Conservation (phyloP, 1,139 yeast species). For the Diutina siamensis region DNA sequence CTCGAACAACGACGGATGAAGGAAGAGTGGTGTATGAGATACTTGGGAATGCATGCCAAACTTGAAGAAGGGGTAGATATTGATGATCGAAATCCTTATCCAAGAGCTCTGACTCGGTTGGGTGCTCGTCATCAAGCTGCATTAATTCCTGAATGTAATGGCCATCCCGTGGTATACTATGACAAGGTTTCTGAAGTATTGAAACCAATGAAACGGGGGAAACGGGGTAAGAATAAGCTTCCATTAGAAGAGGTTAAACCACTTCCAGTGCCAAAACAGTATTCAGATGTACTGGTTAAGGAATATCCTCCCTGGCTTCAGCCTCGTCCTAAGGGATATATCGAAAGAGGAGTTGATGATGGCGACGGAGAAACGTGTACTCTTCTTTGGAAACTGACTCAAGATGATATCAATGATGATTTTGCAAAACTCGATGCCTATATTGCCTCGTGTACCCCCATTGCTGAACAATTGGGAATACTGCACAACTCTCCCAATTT, state of each 20-base stretch:
- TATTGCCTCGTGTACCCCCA: conserved; percentile 39
- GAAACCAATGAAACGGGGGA: conserved; percentile 7
- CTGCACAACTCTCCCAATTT: conserved; percentile 56
- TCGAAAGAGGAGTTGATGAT: conserved; percentile 76
- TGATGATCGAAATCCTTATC: conserved; percentile 68
- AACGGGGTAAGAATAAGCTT: conserved; percentile 12
- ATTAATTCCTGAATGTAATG: conserved; percentile 55
- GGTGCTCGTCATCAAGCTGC: conserved; percentile 70
- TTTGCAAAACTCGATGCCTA: conserved; percentile 39
- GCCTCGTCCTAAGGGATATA: conserved; percentile 66
- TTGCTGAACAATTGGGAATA: conserved; percentile 36
- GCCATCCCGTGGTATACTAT: conserved; percentile 58
- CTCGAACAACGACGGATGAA: conserved; percentile 35
- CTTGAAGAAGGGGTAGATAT: conserved; percentile 71
- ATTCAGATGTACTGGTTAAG: conserved; percentile 22
- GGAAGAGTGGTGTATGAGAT: conserved; percentile 76
- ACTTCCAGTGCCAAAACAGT: conserved; percentile 39
- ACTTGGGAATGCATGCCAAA: conserved; percentile 66
- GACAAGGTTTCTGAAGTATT: conserved; percentile 24
- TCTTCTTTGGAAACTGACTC: conserved; percentile 53
- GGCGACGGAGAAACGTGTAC: conserved; percentile 43
- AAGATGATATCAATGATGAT: conserved; percentile 19
- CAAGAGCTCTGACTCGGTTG: conserved; percentile 68
- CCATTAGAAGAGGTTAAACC: conserved; percentile 16
- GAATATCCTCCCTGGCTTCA: conserved; percentile 69